Evolutionary conservation across 352 stramenopile genomes (phyloP).

Genomic region (Pythium aphanidermatum): DNA sequence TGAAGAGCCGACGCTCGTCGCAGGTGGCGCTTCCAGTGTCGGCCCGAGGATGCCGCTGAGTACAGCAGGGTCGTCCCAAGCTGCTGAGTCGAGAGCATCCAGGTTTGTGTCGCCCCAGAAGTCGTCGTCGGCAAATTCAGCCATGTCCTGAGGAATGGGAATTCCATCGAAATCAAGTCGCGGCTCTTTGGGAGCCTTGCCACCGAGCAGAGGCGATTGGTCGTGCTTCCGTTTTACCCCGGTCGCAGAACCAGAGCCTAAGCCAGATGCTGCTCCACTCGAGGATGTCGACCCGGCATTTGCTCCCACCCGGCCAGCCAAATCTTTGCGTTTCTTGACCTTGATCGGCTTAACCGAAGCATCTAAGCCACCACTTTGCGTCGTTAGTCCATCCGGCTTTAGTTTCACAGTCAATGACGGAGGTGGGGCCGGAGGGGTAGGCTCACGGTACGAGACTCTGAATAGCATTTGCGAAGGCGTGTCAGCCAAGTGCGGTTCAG

Average conservation of each 20-base stretch:
- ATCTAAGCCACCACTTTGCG: slow-evolving; percentile 9
- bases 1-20: slow-evolving; percentile 6
- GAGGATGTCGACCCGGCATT: slow-evolving; percentile 11
- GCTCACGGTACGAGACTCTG: slow-evolving; percentile 60
- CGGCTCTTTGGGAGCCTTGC: slow-evolving; percentile 44
- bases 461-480: slow-evolving; percentile 41
- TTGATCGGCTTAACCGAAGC: slow-evolving; percentile 33
- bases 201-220: slow-evolving; percentile 9
- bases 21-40: slow-evolving; percentile 13
- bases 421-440: slow-evolving; percentile 30
- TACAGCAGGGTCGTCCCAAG: slow-evolving; percentile 75
- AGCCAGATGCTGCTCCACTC: slow-evolving; percentile 3
- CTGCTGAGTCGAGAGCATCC: slow-evolving; percentile 73
- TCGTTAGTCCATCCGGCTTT: slow-evolving; percentile 24
- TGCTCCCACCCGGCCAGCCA: slow-evolving; percentile 15
- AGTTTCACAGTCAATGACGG: slow-evolving; percentile 26
- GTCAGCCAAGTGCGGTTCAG: slow-evolving; percentile 20
- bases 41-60: slow-evolving; percentile 55
- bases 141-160: slow-evolving; percentile 48
- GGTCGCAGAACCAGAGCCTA: no score
- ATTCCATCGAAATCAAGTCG: slow-evolving; percentile 75
- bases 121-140: slow-evolving; percentile 73
- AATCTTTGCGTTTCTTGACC: slow-evolving; percentile 56
- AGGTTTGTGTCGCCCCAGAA: slow-evolving; percentile 87
- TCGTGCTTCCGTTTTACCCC: slow-evolving; percentile 71